Base-by-base conservation (phyloP, 345 rosid genomes). In the Triadica sebifera region DNA sequence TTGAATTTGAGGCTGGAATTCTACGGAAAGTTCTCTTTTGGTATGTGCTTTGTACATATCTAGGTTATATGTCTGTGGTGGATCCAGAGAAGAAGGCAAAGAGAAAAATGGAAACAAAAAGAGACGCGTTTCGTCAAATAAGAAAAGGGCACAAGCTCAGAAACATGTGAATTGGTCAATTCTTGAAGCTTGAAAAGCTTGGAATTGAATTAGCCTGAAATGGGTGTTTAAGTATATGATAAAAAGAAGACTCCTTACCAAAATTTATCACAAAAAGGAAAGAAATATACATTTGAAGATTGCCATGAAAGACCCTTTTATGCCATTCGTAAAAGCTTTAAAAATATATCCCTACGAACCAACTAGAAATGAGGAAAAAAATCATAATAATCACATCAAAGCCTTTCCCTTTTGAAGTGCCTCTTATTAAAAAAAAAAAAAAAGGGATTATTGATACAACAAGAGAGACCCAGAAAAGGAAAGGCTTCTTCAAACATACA, bases 1-100 rank as follows among this genome's bases (percentile, higher is more conserved):
- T 41, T 90, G 89, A 74, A 91, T 83, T 85, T 93, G 98, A 17
- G 91, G 81, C 79, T 90, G 96, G 3, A 89, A 78, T 67, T 91
- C 97, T 25, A 90, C 74, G 16, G 93, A 80, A 38, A 91, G 64
- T 72, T 96, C 97, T 60, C 93, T 80, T 70, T 82, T 85, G 87
- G 84, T 86, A 73, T 87, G 85, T 59, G 90, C 79, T 57, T 89
- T 86, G 74, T 85, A 90, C 98, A 93, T 95, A 67, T 73, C 43
- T 47, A 20, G 29, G 25, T 19, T 51, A 46, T 24, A 37, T 38
- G 47, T 37, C 51, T 25, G 38, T 15, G 77, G 69, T 57, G 72
- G 84, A 81, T 79, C 84, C 69, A 69, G 67, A 41, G 38, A 67
- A 4, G 38, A 63, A 22, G 56, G 25, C 41, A 29, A 67, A 45